Evolutionary conservation across 345 rosid species (phyloP).

Genomic region (Citrus sp.): DNA sequence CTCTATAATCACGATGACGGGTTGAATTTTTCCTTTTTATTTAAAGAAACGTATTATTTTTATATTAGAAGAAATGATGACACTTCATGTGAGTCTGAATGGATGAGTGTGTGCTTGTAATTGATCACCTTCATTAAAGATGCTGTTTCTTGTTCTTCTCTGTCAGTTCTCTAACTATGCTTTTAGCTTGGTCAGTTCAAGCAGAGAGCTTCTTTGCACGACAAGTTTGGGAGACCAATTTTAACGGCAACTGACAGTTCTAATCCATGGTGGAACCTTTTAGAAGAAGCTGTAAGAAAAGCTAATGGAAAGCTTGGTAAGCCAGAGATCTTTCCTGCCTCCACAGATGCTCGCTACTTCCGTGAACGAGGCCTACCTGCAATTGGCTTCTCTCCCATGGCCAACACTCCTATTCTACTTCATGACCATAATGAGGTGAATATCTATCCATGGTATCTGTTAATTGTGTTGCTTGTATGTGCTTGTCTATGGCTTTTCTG

Average conservation of each 20-base stretch:
- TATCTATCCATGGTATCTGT: neutral
- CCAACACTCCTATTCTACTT: slow-evolving; percentile 80
- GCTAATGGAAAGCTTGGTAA: slow-evolving; percentile 65
- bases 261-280: slow-evolving; percentile 86
- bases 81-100: neutral
- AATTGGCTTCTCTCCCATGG: slow-evolving; percentile 91
- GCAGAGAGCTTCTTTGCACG: slow-evolving; percentile 44
- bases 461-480: neutral
- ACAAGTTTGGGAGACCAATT: slow-evolving; percentile 47
- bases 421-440: slow-evolving; percentile 93
- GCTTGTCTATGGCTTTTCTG: neutral
- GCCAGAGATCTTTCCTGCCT: slow-evolving; percentile 88
- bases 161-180: slow-evolving; percentile 15
- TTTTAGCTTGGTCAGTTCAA: slow-evolving; percentile 69
- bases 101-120: neutral
- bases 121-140: neutral
- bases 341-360: slow-evolving; percentile 87
- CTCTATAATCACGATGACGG: too few species aligned
- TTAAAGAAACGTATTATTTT: neutral
- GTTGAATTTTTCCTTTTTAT: too few species aligned
- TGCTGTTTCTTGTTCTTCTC: neutral
- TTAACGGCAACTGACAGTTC: slow-evolving; percentile 65
- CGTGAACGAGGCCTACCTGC: slow-evolving; percentile 67
- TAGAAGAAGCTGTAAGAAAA: slow-evolving; percentile 70
- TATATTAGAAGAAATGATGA: neutral